Evolutionary conservation across 345 rosid genomes (phyloP).

Genomic region (Eucalyptus melliodora): DNA sequence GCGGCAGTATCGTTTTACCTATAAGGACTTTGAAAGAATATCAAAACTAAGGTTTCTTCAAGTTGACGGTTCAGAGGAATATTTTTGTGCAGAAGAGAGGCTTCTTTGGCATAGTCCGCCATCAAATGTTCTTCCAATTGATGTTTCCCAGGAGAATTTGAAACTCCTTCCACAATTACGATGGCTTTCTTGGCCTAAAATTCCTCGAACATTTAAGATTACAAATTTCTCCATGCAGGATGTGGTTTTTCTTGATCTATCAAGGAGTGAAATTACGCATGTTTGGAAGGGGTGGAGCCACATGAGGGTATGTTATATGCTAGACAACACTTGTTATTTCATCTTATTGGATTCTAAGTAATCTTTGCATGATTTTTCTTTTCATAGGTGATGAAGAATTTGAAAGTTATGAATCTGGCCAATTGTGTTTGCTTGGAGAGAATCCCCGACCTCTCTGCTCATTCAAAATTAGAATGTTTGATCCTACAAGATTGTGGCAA

Average conservation of each 20-base stretch:
- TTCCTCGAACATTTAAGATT: neutral
- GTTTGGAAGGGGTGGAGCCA: neutral
- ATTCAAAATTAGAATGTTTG: neutral
- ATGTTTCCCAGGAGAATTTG: neutral
- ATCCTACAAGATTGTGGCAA: rapidly evolving
- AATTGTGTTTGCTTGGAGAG: rapidly evolving
- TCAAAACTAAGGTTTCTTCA: too few species aligned
- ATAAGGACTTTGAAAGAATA: rapidly evolving
- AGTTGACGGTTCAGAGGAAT: rapidly evolving
- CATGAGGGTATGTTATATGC: neutral
- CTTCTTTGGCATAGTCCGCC: too few species aligned
- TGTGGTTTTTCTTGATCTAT: neutral
- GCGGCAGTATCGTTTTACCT: rapidly evolving
- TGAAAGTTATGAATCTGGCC: too few species aligned
- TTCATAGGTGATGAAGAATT: neutral
- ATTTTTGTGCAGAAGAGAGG: too few species aligned
- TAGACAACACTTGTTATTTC: too few species aligned
- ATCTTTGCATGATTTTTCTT: neutral
- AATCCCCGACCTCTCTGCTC: neutral
- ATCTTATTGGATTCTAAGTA: too few species aligned
- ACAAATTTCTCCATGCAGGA: neutral
- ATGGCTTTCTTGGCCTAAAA: neutral
- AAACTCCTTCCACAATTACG: neutral
- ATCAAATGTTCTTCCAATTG: too few species aligned
- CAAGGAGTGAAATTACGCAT: rapidly evolving